These are phyloP conservation scores for Phytophthora parvispora DNA, from an alignment of 352 stramenopile genomes.

Conservation along the genomic window DNA sequence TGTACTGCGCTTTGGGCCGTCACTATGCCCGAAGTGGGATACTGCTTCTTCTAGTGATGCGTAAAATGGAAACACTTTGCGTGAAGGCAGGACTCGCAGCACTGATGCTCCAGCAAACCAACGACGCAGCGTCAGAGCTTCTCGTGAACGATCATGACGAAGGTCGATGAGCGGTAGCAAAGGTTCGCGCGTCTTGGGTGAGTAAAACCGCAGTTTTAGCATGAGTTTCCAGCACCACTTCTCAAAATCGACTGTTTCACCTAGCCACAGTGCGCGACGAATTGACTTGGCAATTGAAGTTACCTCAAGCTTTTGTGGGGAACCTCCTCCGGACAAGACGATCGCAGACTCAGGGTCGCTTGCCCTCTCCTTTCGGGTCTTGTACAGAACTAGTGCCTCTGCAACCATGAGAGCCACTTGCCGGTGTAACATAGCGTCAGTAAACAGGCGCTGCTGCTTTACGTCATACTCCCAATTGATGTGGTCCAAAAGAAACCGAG, in stretches of 20 bases:
- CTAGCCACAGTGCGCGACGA: constrained; percentile 73
- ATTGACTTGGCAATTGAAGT: constrained; percentile 80
- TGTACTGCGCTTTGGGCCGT: background rate
- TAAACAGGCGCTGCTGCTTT: constrained; percentile 73
- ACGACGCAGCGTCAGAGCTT: constrained; percentile 77
- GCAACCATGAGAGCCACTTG: constrained; percentile 84
- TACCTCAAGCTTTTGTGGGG: constrained; percentile 64
- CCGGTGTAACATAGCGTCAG: constrained; percentile 74
- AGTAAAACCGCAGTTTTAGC: constrained; percentile 89
- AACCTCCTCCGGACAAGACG: constrained; percentile 52
- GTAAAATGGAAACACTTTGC: constrained; percentile 70
- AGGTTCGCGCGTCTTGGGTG: constrained; percentile 68
- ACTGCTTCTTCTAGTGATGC: constrained; percentile 54
- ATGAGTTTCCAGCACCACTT: constrained; percentile 90
- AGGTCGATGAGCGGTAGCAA: constrained; percentile 80
- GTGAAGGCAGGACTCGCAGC: constrained; percentile 37
- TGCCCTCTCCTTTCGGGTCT: constrained; percentile 51
- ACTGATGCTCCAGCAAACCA: constrained; percentile 71
- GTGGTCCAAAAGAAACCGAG: constrained; percentile 80
- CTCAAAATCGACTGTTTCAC: constrained; percentile 78
- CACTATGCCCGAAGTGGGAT: constrained; percentile 14
- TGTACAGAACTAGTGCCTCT: constrained; percentile 80
- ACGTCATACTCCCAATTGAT: constrained; percentile 90
- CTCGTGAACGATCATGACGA: constrained; percentile 73
- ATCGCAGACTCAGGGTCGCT: constrained; percentile 50